Conservation (phyloP, 176 grass and related monocot species). For the Themeda triandra region DNA sequence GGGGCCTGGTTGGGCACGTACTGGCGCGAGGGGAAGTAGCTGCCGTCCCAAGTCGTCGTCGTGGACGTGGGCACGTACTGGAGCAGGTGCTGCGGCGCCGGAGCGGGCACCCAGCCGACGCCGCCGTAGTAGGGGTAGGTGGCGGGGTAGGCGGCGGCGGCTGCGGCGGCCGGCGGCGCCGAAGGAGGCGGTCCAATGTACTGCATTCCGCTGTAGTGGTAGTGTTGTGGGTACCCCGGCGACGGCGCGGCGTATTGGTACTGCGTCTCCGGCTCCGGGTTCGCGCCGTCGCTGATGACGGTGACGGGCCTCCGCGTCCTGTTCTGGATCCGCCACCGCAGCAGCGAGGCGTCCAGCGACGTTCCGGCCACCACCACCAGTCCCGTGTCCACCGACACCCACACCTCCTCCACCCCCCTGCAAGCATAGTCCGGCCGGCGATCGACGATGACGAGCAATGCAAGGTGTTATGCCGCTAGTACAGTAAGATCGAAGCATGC, state of each 20-base stretch:
- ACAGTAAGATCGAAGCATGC: too few species aligned
- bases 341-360: neutral
- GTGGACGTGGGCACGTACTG: neutral
- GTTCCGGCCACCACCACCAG: constrained; percentile 6
- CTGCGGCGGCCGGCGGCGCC: neutral
- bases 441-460: neutral
- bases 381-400: neutral
- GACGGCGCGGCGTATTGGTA: neutral
- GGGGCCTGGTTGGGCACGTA: neutral
- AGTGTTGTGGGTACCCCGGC: neutral
- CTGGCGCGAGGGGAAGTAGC: neutral
- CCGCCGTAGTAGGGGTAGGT: neutral
- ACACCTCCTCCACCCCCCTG: constrained; percentile 6
- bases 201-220: neutral
- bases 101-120: neutral
- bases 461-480: neutral
- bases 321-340: neutral
- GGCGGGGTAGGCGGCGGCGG: neutral
- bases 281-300: constrained; percentile 7
- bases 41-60: neutral
- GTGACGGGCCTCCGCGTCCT: neutral
- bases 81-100: neutral
- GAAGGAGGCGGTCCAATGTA: neutral
- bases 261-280: neutral
- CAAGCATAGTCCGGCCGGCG: neutral